These are phyloP conservation scores for Acanthochlamys bracteata DNA, from an alignment of 106 monocot species.

Conservation along the genomic window DNA sequence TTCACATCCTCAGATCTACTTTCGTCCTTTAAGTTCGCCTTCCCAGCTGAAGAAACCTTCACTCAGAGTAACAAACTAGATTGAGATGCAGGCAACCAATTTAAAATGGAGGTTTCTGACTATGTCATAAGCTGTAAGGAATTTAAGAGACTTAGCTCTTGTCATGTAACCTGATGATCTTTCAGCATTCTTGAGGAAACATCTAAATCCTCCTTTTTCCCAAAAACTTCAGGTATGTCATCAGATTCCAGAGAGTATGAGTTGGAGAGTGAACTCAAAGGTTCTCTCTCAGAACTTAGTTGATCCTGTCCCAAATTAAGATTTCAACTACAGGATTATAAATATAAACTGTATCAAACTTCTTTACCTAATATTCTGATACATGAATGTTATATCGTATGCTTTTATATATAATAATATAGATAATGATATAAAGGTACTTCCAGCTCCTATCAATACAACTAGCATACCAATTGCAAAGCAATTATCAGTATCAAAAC, in stretches of 20 bases:
- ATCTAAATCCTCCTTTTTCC: constrained; percentile 19
- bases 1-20: constrained; percentile 31
- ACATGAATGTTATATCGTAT: too few relatives aligned
- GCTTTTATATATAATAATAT: too few relatives aligned
- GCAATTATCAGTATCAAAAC: too few relatives aligned
- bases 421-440: too few relatives aligned
- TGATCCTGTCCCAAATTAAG: constrained; percentile 18
- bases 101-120: too few relatives aligned
- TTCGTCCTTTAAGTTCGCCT: constrained; percentile 9
- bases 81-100: too few relatives aligned
- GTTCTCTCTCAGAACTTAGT: constrained; percentile 10
- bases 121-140: too few relatives aligned
- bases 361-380: too few relatives aligned
- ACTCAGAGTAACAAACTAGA: neutral
- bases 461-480: too few relatives aligned
- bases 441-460: too few relatives aligned
- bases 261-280: constrained; percentile 21
- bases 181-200: constrained; percentile 7
- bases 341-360: neutral
- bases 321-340: neutral
- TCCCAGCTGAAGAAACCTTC: constrained; percentile 18
- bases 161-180: constrained; percentile 42
- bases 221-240: constrained; percentile 11
- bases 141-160: constrained; percentile 20
- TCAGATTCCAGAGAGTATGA: constrained; percentile 40